These are phyloP conservation scores for Cucumis melo DNA, from an alignment of 306 rosid genomes.

Conservation along the genomic window DNA sequence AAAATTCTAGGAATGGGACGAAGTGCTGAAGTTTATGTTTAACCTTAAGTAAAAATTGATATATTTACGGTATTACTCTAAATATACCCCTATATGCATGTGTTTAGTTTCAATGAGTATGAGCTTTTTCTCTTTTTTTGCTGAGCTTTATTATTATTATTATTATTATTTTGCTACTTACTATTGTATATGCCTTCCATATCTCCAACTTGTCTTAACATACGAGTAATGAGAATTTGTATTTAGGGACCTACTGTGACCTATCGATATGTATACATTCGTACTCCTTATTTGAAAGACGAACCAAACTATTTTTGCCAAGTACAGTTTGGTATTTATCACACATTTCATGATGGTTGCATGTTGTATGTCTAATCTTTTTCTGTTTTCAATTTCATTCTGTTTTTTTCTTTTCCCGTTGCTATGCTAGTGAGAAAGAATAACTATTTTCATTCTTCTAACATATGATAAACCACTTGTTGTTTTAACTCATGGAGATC, in stretches of 20 bases:
- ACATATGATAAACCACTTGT: slow-evolving; percentile 80
- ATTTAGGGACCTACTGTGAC: neutral
- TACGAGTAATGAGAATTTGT: no score
- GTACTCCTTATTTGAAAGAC: neutral
- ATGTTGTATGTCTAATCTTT: neutral
- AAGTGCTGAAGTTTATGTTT: neutral
- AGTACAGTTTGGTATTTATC: neutral
- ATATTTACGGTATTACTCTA: neutral
- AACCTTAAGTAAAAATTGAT: neutral
- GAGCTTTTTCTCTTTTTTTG: no score
- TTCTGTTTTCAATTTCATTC: neutral
- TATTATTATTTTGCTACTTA: no score
- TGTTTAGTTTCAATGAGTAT: no score
- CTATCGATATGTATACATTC: neutral
- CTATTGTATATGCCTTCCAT: no score
- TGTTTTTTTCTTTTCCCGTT: neutral
- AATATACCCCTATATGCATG: neutral
- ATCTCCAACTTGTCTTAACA: neutral
- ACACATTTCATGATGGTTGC: neutral
- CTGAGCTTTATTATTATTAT: no score
- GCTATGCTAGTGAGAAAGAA: neutral
- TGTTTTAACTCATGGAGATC: slow-evolving; percentile 80
- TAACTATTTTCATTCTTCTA: neutral
- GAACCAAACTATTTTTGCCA: neutral
- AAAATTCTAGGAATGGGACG: neutral